Base-by-base conservation (phyloP, 345 rosid species). In the Stellera chamaejasme region DNA sequence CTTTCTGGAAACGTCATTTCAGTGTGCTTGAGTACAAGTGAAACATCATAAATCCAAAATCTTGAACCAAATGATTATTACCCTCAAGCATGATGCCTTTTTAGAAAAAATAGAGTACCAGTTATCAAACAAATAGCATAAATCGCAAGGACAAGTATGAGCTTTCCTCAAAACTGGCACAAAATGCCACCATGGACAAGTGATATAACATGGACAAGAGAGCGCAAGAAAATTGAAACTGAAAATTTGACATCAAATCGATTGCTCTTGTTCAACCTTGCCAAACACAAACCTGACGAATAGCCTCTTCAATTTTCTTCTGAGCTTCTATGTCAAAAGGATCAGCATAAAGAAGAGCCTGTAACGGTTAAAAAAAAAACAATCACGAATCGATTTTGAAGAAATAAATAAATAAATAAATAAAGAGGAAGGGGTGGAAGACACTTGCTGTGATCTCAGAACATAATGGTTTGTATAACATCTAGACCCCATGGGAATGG, bases 261-360 rank as follows among this genome's bases (percentile, higher is more conserved):
- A 32, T 32, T 32, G 39, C 39, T 3, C 39, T 32, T 32, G 39
- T 32, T 32, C 39, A 32, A 5, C 50, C 49, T 43, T 48, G 16
- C n/a, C 53, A 54, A 64, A 11, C 50, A 67, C 69, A 56, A 56
- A 89, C 99, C 94, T 93, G 99, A 7, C 79, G 88, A 70, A 93
- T 93, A 66, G 96, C 87, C 67, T 91, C 99, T 85, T 93, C 99
- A 27, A 93, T 89, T 80, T 89, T 93, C 82, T 66, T 89, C 63
- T 93, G 99, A 55, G 97, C 90, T 69, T 93, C 99, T 60, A 87
- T 87, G 58, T 89, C 97, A 75, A 93, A 89, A 63, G 99, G 99
- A 80, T 93, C 99, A 14, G 99, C 99, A 64, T 82, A 50, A 43
- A 85, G 83, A 65, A 93, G 97, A 43, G 90, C 97, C 99, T 89